Evolutionary conservation across 805 yeast species (phyloP), one percentile per base, ranked within the genome.

Genomic region (Nakazawaea siamensis): DNA sequence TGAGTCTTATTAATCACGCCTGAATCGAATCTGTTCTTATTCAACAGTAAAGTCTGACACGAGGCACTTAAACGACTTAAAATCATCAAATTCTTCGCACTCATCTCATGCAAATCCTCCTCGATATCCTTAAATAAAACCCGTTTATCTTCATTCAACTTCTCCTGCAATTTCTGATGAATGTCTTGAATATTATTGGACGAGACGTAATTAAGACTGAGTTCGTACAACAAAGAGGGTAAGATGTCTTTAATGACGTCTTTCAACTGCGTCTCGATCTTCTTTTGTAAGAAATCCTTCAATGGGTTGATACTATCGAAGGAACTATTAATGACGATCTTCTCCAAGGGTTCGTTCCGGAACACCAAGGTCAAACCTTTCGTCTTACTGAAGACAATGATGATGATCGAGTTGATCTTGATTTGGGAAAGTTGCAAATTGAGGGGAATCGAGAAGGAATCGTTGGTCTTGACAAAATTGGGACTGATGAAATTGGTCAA

Each of bases 291-390:
- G 45, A 84, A 82, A 39, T 75, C 70, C n/a, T 94, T 92, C 46
- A 86, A 73, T 1, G 87, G 87, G 33, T 80, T 81, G 29, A 86
- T 80, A 27, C 77, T 73, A 57, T 86, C 94, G 55, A 86, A 86
- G n/a, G 94, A 80, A 4, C 94, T 82, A 42, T 78, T 74, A 11
- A 86, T 94, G 46, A 76, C 77, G 42, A 86, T 85, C 15, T 78
- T 71, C 45, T 85, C 94, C 37, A 86, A 64, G 1, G 95, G 95
- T 55, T 86, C 95, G 55, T 86, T 86, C 46, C 88, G 71, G 59
- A 86, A 86, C 20, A 86, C 95, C 27, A 86, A 61, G 0, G 95
- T 86, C 38, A 86, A 66, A 1, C 95, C 95, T 49, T 84, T 84
- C 3, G 81, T 67, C 48, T 82, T 79, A 19, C 81, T 74, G 52